Evolutionary conservation across 441 rosid species (phyloP), one percentile per base, ranked within the genome.

Genomic region (Rhodomyrtus psidioides): DNA sequence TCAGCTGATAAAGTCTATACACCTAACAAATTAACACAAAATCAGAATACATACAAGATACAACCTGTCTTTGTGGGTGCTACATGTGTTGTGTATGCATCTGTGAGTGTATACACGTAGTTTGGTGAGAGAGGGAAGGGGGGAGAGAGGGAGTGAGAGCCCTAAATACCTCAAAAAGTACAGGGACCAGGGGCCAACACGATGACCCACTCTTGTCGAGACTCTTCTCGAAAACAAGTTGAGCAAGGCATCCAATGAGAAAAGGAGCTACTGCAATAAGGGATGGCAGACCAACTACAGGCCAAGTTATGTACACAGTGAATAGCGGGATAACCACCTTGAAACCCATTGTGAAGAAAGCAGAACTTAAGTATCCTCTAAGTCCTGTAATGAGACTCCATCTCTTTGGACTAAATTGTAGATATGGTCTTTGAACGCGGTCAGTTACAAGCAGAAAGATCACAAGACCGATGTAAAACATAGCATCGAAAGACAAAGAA

Each of bases 341-440:
- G 53, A 95, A 88, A 55, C 96, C 97, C 93, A 89, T 93, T 7
- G 91, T 75, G 84, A 94, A 89, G 89, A 93, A 93, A 28, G 92
- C 90, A 74, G 98, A 93, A 42, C 89, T 81, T 84, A 93, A 85
- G 93, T 94, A 96, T 88, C 96, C 97, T 88, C 91, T 92, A 53
- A 95, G 91, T 24, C 99, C 99, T 34, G 97, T 95, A 83, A 96
- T 92, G 44, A 95, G 92, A 86, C 98, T 91, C 99, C 98, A 95
- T 82, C 98, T 92, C 89, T 93, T 95, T 85, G 95, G 23, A 82
- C 98, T 96, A 91, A 90, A 95, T 83, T 95, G 94, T 86, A 96
- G 89, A 92, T 94, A 95, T 1, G 98, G 98, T 91, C 91, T 93
- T 89, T 95, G 99, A 83, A 94, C 90, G 46, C 75, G 85, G 88